Evolutionary conservation across 495 filamentous ascomycete species (phyloP).

Genomic region (Letharia columbiana): DNA sequence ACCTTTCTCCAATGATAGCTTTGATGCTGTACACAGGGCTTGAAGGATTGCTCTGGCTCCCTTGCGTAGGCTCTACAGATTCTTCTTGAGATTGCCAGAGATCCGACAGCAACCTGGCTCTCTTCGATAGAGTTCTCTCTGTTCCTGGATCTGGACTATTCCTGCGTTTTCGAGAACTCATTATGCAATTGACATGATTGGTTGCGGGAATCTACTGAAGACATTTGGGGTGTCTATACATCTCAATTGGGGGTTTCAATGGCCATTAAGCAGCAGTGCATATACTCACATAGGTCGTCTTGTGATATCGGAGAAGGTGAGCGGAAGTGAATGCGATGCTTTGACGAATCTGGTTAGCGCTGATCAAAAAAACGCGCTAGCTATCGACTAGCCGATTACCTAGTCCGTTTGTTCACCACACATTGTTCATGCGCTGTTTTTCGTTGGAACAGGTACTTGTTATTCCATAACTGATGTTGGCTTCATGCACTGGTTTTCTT

Average conservation of each 20-base stretch:
- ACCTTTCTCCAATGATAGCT: constrained; percentile 35
- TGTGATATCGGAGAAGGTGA: not conserved
- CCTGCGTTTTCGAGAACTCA: constrained; percentile 27
- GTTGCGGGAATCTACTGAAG: not conserved
- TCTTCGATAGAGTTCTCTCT: constrained; percentile 14
- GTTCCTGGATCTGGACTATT: constrained; percentile 17
- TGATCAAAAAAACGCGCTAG: not conserved
- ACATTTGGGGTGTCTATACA: constrained; percentile 2
- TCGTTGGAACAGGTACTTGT: not conserved
- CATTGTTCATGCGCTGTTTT: too few species aligned
- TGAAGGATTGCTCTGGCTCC: constrained; percentile 9
- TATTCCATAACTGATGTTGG: not conserved
- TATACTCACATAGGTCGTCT: not conserved
- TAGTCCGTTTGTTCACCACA: not conserved
- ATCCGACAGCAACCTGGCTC: constrained; percentile 16
- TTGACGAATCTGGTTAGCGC: not conserved
- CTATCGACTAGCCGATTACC: not conserved
- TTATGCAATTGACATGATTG: constrained; percentile 20
- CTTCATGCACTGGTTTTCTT: not conserved
- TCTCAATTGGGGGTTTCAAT: not conserved
- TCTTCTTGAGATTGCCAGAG: constrained; percentile 19
- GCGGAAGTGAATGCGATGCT: constrained; percentile 5
- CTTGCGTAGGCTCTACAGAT: not conserved
- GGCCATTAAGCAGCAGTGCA: not conserved
- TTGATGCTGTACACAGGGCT: constrained; percentile 27